Evolutionary conservation across 352 stramenopile species (phyloP), one percentile per base, ranked within the genome.

Genomic region (Thraustochytrium sp.): DNA sequence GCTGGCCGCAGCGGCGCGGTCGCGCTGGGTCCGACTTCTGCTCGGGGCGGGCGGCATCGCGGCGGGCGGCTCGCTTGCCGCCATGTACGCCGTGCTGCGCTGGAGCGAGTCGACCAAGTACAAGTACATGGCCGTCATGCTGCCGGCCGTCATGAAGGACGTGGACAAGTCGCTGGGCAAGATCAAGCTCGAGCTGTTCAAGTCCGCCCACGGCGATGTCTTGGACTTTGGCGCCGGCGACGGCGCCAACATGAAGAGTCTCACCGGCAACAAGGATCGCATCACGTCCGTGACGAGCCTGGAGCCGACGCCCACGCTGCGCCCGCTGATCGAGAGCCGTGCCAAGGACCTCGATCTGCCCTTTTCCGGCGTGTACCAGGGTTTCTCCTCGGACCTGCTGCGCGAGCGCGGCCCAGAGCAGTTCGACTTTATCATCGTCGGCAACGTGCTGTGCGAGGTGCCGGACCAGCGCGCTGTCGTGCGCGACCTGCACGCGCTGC

Each of bases 401-500:
- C 21, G n/a, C 21, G 68, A 80, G 2, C 68, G 68, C 51, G 68
- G 68, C 37, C 23, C 65, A 11, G 68, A 40, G 46, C 68, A 40
- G 0, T 80, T 48, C 51, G 68, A 80, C 49, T 55, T 26, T 1
- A 51, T 80, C 53, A 64, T 80, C 31, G 13, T 80, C 13, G 68
- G 68, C 48, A 80, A 80, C 26, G 68, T 80, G 8, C 68, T 80
- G n/a, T 80, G 68, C 31, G 68, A 80, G 38, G 68, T 80, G 9
- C 68, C 68, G 36, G 68, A 80, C 13, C 68, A 80, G 53, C 18
- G 16, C 16, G 46, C 3, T 13, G 44, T 44, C 4, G 34, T 80
- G 46, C 9, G n/a, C n/a, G 48, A 80, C 48, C 34, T 80, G n/a
- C 46, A 72, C 42, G 3, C 4, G 18, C 18, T 80, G 46, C 68